phyloP scores from a whole-genome alignment of 1,139 yeast species.

The Yamadazyma dushanensis region DNA sequence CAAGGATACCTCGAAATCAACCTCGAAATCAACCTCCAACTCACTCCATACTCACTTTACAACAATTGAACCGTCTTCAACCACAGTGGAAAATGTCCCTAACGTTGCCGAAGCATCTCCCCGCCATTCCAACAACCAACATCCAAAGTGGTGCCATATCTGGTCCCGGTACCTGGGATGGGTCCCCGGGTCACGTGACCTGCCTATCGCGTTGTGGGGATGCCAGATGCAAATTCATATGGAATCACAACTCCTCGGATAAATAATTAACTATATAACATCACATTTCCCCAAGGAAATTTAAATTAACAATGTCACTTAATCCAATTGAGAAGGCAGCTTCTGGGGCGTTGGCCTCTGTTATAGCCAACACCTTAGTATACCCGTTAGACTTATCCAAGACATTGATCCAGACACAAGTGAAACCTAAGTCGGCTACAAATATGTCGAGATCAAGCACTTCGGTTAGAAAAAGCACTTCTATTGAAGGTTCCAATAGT shows the following conservation, averaged over 20 bases:
- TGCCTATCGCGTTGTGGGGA: conserved; percentile 9
- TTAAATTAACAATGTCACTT: conserved; percentile 32
- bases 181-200: conserved; percentile 1
- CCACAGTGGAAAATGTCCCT: too few species aligned
- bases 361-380: conserved; percentile 74
- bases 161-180: too few species aligned
- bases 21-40: too few species aligned
- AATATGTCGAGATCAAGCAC: neutral
- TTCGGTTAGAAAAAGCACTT: conserved; percentile 11
- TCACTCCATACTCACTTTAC: too few species aligned
- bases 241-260: conserved; percentile 6
- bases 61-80: too few species aligned
- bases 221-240: conserved; percentile 9
- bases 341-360: conserved; percentile 84
- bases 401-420: conserved; percentile 73
- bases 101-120: too few species aligned
- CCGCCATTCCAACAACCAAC: too few species aligned
- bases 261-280: conserved; percentile 1
- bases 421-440: conserved; percentile 22
- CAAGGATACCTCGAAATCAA: too few species aligned
- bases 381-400: conserved; percentile 76
- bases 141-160: too few species aligned
- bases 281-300: neutral
- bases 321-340: conserved; percentile 72
- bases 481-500: conserved; percentile 20